These are phyloP conservation scores for Xerocomus minutiporus DNA, from an alignment of 1,284 basidiomycete genomes.

Conservation along the genomic window DNA sequence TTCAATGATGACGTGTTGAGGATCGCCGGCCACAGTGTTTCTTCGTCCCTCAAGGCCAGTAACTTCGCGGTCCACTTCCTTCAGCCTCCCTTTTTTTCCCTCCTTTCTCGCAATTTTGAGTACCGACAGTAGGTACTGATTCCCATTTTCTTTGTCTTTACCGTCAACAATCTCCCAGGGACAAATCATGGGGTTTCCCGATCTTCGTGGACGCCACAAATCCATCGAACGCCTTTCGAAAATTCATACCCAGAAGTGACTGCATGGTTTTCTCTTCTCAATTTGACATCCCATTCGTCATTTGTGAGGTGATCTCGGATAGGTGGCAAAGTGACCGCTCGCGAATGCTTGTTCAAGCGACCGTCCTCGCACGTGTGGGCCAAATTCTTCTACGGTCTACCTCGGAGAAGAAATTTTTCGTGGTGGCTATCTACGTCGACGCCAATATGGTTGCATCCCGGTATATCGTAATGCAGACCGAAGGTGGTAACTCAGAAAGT, in stretches of 20 bases:
- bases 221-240: not conserved
- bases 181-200: not conserved
- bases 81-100: not conserved
- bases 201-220: not conserved
- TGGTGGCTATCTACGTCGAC: not conserved
- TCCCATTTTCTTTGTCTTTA: not conserved
- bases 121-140: not conserved
- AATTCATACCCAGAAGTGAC: not conserved
- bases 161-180: not conserved
- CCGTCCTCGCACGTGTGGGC: not conserved
- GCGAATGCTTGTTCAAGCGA: not conserved
- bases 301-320: not conserved
- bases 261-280: not conserved
- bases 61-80: not conserved
- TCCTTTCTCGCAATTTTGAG: not conserved
- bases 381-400: not conserved
- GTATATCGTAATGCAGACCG: not conserved
- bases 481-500: not conserved
- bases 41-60: not conserved
- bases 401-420: not conserved
- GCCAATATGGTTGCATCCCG: not conserved
- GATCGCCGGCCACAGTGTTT: no score
- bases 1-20: no score
- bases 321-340: not conserved
- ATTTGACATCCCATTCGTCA: not conserved